Evolutionary conservation across 768 basidiomycete species (phyloP).

Genomic region (Calocybe indica): DNA sequence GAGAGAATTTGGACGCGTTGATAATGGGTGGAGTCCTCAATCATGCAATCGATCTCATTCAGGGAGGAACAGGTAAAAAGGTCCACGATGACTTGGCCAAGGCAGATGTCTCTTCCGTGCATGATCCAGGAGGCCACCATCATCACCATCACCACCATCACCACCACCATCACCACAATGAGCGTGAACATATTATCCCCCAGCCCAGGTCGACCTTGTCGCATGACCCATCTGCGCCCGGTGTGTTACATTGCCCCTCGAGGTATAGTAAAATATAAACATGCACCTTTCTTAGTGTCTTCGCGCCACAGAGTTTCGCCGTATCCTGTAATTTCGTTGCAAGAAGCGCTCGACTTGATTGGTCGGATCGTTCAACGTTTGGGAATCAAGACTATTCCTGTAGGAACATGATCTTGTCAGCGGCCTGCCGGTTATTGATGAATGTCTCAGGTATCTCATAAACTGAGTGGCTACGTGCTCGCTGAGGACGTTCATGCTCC

Average conservation of each 20-base stretch:
- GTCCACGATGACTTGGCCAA: constrained; percentile 49
- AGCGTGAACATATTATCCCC: constrained; percentile 36
- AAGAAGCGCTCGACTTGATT: constrained; percentile 58
- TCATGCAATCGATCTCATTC: constrained; percentile 70
- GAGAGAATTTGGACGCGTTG: constrained; percentile 65
- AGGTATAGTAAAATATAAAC: background rate
- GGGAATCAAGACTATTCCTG: constrained; percentile 30
- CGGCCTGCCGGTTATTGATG: background rate
- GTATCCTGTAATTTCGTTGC: constrained; percentile 63
- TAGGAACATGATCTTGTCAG: constrained; percentile 19
- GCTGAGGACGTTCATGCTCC: constrained; percentile 71
- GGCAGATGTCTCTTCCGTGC: constrained; percentile 8
- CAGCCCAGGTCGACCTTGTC: constrained; percentile 55
- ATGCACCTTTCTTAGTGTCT: constrained; percentile 41
- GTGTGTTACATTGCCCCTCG: constrained; percentile 28
- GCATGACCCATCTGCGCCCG: constrained; percentile 63
- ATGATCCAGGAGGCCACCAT: constrained; percentile 18
- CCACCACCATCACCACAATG: constrained; percentile 24
- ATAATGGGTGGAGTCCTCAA: constrained; percentile 50
- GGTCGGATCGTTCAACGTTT: constrained; percentile 41
- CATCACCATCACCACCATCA: constrained; percentile 28
- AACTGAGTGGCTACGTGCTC: constrained; percentile 62
- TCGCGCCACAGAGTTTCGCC: constrained; percentile 73
- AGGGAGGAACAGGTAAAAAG: constrained; percentile 56
- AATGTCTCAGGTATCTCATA: constrained; percentile 46